Percentiles rank a stretch among this genome's conserved stretches.
phyloP scores from a whole-genome alignment of 441 rosid species.

The Arabidopsis hybrid region DNA sequence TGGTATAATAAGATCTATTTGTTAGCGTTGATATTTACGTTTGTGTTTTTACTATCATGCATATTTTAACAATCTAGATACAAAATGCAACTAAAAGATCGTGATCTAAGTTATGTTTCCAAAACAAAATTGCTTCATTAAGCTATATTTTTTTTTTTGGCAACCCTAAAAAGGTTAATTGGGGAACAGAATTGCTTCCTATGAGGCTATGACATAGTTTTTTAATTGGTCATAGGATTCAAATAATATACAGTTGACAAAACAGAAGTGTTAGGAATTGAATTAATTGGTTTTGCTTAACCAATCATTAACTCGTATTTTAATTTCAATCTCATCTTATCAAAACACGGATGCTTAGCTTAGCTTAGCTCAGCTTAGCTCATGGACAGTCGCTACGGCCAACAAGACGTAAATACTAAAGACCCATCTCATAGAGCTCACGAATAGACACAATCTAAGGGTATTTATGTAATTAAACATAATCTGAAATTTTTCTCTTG shows the following conservation, averaged over 20 bases:
- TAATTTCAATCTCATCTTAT: neutral
- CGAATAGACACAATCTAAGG: conserved; percentile 33
- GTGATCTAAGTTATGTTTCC: too few relatives aligned
- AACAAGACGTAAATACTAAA: conserved; percentile 25
- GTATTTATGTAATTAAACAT: neutral
- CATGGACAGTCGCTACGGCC: conserved; percentile 41
- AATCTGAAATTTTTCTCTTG: conserved; percentile 17
- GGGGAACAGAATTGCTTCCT: too few relatives aligned
- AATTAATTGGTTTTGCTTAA: neutral
- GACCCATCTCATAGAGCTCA: conserved; percentile 41
- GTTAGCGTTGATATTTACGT: too few relatives aligned
- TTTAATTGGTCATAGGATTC: neutral
- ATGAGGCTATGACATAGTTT: too few relatives aligned
- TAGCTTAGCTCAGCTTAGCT: conserved; percentile 37
- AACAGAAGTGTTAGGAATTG: neutral
- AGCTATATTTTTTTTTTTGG: too few relatives aligned
- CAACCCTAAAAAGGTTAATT: too few relatives aligned
- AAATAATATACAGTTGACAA: neutral
- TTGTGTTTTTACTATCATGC: too few relatives aligned
- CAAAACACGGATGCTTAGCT: neutral
- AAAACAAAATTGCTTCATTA: too few relatives aligned
- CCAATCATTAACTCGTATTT: conserved; percentile 7
- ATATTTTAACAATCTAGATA: too few relatives aligned
- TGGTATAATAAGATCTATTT: too few relatives aligned
- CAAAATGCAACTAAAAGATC: too few relatives aligned